Conservation (phyloP, 352 stramenopile species). For the Phytophthora fragariaefolia region DNA sequence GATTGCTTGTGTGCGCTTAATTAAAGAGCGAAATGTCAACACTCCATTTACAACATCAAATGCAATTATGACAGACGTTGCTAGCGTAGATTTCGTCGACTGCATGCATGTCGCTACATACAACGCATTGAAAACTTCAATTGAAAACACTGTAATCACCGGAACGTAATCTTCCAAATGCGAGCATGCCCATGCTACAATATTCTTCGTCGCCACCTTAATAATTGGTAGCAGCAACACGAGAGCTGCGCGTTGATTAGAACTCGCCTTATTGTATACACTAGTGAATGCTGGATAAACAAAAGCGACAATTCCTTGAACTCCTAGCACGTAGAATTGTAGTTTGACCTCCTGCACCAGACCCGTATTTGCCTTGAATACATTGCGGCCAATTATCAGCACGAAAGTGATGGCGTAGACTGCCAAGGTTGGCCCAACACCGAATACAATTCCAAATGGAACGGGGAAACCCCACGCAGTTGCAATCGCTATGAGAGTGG, state of each 20-base stretch:
- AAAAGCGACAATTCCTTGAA: slow-evolving; percentile 10
- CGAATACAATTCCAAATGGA: slow-evolving; percentile 41
- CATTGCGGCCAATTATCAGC: slow-evolving; percentile 12
- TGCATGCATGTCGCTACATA: slow-evolving; percentile 42
- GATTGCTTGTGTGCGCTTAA: slow-evolving; percentile 5
- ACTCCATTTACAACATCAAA: slow-evolving; percentile 27
- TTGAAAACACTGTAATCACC: slow-evolving; percentile 36
- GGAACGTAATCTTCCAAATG: slow-evolving; percentile 39
- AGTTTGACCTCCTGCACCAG: slow-evolving; percentile 10
- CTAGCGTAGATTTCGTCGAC: slow-evolving; percentile 23
- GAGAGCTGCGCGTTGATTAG: slow-evolving; percentile 8
- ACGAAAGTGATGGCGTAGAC: slow-evolving; percentile 16
- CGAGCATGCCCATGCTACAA: slow-evolving; percentile 20
- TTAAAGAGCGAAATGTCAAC: slow-evolving; percentile 7
- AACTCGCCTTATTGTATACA: slow-evolving; percentile 13
- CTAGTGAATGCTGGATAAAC: slow-evolving; percentile 29
- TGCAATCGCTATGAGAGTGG: slow-evolving; percentile 22
- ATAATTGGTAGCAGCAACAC: slow-evolving; percentile 22
- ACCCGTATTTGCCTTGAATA: slow-evolving; percentile 7
- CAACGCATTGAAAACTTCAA: slow-evolving; percentile 45
- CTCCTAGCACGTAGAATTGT: slow-evolving; percentile 21
- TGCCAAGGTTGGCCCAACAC: slow-evolving; percentile 16
- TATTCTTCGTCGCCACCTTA: slow-evolving; percentile 36
- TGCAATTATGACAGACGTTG: slow-evolving; percentile 25
- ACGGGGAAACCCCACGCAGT: slow-evolving; percentile 42